Percentiles rank a stretch among this genome's conserved stretches.
These are phyloP conservation scores for Coemansia sp. DNA, from an alignment of 192 early-diverging fungal species.

Conservation along the genomic window DNA sequence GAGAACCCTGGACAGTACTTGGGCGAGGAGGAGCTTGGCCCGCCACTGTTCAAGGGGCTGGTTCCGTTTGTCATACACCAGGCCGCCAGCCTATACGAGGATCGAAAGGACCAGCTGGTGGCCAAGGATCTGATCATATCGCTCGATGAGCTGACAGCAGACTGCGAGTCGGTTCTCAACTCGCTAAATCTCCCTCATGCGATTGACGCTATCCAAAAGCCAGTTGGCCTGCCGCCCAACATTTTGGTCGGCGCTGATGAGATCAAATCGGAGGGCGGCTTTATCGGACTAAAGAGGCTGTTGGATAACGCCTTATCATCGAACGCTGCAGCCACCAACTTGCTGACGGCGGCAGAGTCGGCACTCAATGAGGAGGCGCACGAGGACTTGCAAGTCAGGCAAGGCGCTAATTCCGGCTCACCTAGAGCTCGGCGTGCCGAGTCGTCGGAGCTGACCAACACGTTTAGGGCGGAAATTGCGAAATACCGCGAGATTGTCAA, in stretches of 20 bases:
- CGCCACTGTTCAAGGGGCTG: conserved; percentile 81
- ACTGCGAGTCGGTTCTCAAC: conserved; percentile 70
- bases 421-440: conserved; percentile 16
- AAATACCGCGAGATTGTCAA: conserved; percentile 69
- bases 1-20: conserved; percentile 73
- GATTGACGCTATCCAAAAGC: conserved; percentile 75
- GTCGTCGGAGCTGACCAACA: conserved; percentile 44
- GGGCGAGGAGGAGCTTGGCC: conserved; percentile 67
- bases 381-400: conserved; percentile 38
- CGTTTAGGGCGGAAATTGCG: conserved; percentile 37
- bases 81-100: conserved; percentile 84
- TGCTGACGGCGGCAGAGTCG: conserved; percentile 64
- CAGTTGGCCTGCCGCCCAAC: conserved; percentile 73
- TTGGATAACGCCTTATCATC: conserved; percentile 64
- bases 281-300: conserved; percentile 63
- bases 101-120: conserved; percentile 78
- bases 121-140: conserved; percentile 67
- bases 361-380: conserved; percentile 45
- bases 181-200: conserved; percentile 73
- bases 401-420: conserved; percentile 6
- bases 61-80: conserved; percentile 94
- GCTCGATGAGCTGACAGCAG: conserved; percentile 70
- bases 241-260: conserved; percentile 76
- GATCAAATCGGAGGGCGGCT: conserved; percentile 73
- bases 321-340: conserved; percentile 52